A percentile compares a stretch with the other conserved stretches of the same genome.
These are phyloP conservation scores for Colletotrichum caudatum DNA, from an alignment of 2,329 filamentous ascomycete species.

Conservation along the genomic window DNA sequence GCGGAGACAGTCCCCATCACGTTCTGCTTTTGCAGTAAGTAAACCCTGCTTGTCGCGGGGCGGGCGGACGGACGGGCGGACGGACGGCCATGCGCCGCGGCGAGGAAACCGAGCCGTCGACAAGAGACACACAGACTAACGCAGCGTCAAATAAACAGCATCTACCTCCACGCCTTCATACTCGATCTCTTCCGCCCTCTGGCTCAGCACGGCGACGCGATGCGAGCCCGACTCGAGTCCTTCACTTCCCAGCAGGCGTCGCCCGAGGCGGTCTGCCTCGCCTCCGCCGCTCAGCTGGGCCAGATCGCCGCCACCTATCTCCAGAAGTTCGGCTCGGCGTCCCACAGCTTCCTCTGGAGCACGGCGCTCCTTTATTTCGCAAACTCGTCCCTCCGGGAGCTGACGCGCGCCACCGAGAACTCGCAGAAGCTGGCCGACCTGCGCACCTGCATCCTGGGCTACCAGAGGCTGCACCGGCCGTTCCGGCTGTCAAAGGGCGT, in stretches of 20 bases:
- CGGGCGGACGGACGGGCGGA: too few species aligned
- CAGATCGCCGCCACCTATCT: slow-evolving; percentile 6
- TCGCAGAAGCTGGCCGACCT: slow-evolving; percentile 6
- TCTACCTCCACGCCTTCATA: slow-evolving; percentile 18
- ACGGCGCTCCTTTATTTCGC: slow-evolving; percentile 26
- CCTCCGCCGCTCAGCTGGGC: slow-evolving; percentile 2
- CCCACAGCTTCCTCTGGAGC: slow-evolving; percentile 24
- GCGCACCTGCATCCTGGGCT: slow-evolving; percentile 22
- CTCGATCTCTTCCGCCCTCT: slow-evolving; percentile 30
- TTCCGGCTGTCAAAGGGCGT: slow-evolving; percentile 12
- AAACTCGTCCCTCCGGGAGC: slow-evolving; percentile 4
- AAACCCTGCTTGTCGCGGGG: background rate
- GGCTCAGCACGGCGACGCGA: slow-evolving; percentile 1
- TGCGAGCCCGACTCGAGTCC: slow-evolving; percentile 13
- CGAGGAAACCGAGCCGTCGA: background rate
- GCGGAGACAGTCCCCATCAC: slow-evolving; percentile 11
- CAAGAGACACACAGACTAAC: background rate
- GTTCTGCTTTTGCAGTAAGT: slow-evolving; percentile 32
- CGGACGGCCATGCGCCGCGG: too few species aligned
- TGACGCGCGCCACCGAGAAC: background rate
- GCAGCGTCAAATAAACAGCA: background rate
- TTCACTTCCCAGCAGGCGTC: slow-evolving; percentile 26
- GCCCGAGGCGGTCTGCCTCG: slow-evolving; percentile 15
- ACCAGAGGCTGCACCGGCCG: slow-evolving; percentile 17
- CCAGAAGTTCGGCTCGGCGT: slow-evolving; percentile 5